Conservation (phyloP, 495 filamentous ascomycete species). For the Friedmanniomyces simplex region DNA sequence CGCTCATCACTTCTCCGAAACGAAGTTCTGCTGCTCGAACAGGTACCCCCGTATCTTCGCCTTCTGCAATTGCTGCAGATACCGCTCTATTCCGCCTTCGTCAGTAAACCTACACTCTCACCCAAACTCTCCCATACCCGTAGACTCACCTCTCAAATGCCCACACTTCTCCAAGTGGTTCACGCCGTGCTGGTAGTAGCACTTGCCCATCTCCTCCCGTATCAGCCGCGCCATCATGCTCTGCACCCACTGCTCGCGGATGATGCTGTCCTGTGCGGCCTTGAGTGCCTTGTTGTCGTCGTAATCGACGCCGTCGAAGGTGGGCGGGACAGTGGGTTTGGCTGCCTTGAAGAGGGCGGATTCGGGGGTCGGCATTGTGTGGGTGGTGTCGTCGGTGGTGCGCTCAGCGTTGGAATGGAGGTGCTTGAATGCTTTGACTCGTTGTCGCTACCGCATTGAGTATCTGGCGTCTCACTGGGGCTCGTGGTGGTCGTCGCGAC, state of each 20-base stretch:
- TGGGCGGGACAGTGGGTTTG: conserved; percentile 87
- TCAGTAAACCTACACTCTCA: not conserved
- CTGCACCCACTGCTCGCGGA: conserved; percentile 94
- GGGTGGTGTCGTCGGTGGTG: conserved; percentile 3
- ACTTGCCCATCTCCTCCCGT: conserved; percentile 88
- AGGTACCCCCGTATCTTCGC: conserved; percentile 79
- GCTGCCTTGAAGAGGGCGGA: conserved; percentile 86
- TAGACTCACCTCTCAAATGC: conserved; percentile 66
- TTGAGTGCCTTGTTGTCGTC: conserved; percentile 82
- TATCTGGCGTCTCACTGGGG: not conserved
- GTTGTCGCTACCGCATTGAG: not conserved
- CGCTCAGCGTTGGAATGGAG: too few relatives aligned
- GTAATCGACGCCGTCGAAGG: conserved; percentile 96
- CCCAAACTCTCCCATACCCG: not conserved
- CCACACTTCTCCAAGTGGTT: conserved; percentile 98
- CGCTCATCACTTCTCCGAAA: conserved; percentile 36
- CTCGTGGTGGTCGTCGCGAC: not conserved
- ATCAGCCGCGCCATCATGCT: conserved; percentile 95
- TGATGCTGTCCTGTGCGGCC: conserved; percentile 85
- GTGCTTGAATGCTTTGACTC: too few relatives aligned
- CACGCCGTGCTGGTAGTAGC: conserved; percentile 86
- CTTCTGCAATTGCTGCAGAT: conserved; percentile 80
- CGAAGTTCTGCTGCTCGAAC: conserved; percentile 85
- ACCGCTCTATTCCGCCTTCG: conserved; percentile 54
- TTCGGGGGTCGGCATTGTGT: conserved; percentile 76